Evolutionary conservation across 2,329 filamentous ascomycete species (phyloP).

Genomic region (Xenoacremonium recifei): DNA sequence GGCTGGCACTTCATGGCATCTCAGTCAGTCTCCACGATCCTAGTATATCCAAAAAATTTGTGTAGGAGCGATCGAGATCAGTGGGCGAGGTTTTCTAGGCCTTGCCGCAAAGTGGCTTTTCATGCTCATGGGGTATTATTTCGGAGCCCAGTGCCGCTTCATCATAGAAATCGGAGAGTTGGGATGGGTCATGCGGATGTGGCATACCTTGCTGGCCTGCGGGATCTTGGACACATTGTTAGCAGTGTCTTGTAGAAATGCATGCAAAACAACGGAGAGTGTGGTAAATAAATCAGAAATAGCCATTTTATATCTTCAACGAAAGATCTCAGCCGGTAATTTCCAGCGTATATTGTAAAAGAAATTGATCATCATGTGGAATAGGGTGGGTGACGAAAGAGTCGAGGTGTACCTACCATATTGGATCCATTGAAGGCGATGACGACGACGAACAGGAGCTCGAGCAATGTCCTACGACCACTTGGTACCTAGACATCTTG

Average conservation of each 20-base stretch:
- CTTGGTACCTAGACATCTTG: constrained; percentile 24
- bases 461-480: constrained; percentile 23
- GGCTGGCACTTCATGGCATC: constrained; percentile 16
- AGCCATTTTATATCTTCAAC: constrained; percentile 85
- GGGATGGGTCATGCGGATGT: constrained; percentile 10
- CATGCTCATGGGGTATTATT: constrained; percentile 65
- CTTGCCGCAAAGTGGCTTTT: constrained; percentile 92
- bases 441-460: neutral
- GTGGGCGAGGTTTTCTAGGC: constrained; percentile 99
- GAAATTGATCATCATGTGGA: constrained; percentile 61
- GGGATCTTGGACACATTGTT: constrained; percentile 24
- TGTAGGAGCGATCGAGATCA: constrained; percentile 51
- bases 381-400: neutral
- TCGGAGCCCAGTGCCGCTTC: constrained; percentile 99
- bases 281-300: constrained; percentile 62
- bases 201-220: constrained; percentile 34
- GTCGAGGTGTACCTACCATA: constrained; percentile 29
- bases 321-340: constrained; percentile 87
- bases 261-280: constrained; percentile 9
- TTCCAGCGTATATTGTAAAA: constrained; percentile 75
- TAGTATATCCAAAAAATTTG: constrained; percentile 7
- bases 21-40: constrained; percentile 22
- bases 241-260: constrained; percentile 23
- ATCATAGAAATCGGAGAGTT: constrained; percentile 57
- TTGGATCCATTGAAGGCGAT: constrained; percentile 3